Conservation (phyloP, 2,329 filamentous ascomycete genomes). For the Periconia sp. region DNA sequence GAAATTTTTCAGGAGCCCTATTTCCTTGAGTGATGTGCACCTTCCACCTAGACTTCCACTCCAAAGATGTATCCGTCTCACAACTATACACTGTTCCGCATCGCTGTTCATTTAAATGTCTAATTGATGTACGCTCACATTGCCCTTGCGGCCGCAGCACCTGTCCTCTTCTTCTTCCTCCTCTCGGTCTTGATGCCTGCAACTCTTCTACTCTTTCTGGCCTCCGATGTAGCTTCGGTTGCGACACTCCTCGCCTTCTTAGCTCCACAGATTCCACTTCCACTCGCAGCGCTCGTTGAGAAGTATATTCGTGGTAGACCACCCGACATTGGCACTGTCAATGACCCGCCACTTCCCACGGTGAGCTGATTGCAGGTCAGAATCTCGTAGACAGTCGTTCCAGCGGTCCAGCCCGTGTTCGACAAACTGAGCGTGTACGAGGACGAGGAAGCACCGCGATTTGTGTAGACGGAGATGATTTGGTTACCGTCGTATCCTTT, state of each 20-base stretch:
- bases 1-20: too few species aligned
- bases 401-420: slow-evolving; percentile 34
- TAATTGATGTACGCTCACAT: too few species aligned
- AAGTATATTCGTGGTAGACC: slow-evolving; percentile 47
- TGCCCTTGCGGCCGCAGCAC: background rate
- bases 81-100: too few species aligned
- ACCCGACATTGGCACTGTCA: slow-evolving; percentile 41
- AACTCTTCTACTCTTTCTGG: background rate
- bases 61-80: too few species aligned
- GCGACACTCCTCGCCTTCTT: background rate
- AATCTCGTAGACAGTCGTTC: slow-evolving; percentile 38
- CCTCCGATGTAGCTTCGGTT: background rate
- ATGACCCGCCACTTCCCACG: slow-evolving; percentile 25
- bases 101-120: too few species aligned
- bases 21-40: too few species aligned
- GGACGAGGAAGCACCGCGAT: slow-evolving; percentile 36
- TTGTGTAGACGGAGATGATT: slow-evolving; percentile 54
- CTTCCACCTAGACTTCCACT: too few species aligned
- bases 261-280: slow-evolving; percentile 23
- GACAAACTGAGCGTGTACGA: slow-evolving; percentile 39
- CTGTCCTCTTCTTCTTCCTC: background rate
- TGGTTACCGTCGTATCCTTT: slow-evolving; percentile 50
- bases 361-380: slow-evolving; percentile 39
- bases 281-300: slow-evolving; percentile 22
- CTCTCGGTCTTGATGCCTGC: background rate